Evolutionary conservation across 441 rosid genomes (phyloP).

Genomic region (Syzygium malaccense): DNA sequence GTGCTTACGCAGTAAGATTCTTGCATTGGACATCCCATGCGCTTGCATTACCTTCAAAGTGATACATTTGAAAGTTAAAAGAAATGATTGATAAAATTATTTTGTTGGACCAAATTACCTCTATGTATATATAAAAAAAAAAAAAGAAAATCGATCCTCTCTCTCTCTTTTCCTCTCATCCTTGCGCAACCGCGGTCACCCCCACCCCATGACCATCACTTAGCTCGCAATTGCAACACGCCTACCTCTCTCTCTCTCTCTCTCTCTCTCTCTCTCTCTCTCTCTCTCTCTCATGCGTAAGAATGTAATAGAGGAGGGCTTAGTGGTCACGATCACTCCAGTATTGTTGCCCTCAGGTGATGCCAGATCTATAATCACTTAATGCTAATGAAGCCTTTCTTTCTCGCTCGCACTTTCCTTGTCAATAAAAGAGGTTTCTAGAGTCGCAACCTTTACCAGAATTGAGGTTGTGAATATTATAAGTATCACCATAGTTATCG

Average conservation of each 20-base stretch:
- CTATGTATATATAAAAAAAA: not conserved
- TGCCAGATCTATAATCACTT: too few species aligned
- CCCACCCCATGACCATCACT: too few species aligned
- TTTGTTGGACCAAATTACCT: not conserved
- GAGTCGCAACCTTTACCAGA: not conserved
- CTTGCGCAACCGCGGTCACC: too few species aligned
- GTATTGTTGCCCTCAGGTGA: too few species aligned
- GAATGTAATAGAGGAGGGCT: too few species aligned
- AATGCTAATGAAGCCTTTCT: too few species aligned
- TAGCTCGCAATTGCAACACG: too few species aligned
- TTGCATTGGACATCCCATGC: not conserved
- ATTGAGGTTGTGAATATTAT: not conserved
- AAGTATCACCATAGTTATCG: not conserved
- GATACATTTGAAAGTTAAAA: not conserved
- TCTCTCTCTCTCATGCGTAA: too few species aligned
- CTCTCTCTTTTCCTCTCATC: not conserved
- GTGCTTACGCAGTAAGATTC: not conserved
- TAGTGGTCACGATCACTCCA: too few species aligned
- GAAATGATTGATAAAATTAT: not conserved
- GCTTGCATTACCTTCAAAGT: rapidly evolving
- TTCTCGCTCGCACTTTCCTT: not conserved
- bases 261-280: too few species aligned
- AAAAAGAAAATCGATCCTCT: not conserved
- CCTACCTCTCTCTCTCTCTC: not conserved
- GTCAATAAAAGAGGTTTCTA: not conserved